phyloP scores from a whole-genome alignment of 306 rosid species.

The Cucurbita moschata region DNA sequence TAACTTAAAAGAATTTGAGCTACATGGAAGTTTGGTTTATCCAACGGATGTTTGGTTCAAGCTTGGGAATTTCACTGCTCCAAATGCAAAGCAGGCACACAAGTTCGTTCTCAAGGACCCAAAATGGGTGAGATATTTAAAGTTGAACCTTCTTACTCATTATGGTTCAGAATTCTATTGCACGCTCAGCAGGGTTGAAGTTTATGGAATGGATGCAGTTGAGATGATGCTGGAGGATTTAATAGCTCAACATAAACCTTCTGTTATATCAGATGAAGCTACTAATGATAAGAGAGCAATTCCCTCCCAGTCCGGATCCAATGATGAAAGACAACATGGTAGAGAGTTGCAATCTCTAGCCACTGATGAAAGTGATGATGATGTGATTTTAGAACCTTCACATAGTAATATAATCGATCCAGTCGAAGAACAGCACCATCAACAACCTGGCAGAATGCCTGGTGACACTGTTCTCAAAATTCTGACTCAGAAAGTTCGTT shows the following conservation, averaged over 20 bases:
- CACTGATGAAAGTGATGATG: conserved; percentile 23
- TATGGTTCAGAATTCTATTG: conserved; percentile 90
- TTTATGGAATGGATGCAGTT: conserved; percentile 89
- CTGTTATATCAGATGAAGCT: conserved; percentile 25
- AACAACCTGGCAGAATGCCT: conserved; percentile 85
- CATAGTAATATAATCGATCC: conserved; percentile 44
- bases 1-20: conserved; percentile 68
- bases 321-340: conserved; percentile 16
- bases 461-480: conserved; percentile 94
- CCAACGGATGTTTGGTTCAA: conserved; percentile 79
- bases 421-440: conserved; percentile 56
- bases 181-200: conserved; percentile 66
- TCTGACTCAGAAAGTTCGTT: conserved; percentile 87
- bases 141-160: conserved; percentile 66
- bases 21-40: conserved; percentile 65
- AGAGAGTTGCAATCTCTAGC: conserved; percentile 24
- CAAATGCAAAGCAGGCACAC: conserved; percentile 68
- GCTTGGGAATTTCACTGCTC: conserved; percentile 72
- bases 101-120: conserved; percentile 64
- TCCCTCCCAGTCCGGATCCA: conserved; percentile 26
- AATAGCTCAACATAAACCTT: conserved; percentile 36
- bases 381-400: conserved; percentile 27
- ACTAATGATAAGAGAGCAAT: conserved; percentile 32
- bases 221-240: conserved; percentile 95
- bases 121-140: conserved; percentile 94